These are phyloP conservation scores for Yarrowia sp. DNA, from an alignment of 805 yeast species.

Conservation along the genomic window DNA sequence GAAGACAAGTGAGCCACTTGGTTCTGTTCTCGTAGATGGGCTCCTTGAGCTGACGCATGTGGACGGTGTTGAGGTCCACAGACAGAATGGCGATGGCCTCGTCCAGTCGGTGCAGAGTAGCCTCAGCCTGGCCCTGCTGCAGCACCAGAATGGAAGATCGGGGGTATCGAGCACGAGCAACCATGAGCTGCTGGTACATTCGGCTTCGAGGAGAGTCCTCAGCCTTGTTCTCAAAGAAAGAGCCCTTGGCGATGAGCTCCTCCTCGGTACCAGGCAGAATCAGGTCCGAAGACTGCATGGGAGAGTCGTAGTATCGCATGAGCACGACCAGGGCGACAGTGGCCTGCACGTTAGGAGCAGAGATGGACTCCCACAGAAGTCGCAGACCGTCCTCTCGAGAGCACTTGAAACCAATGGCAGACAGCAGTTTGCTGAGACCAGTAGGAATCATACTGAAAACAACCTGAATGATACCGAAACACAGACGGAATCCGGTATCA, in stretches of 20 bases:
- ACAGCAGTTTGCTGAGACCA: slow-evolving; percentile 79
- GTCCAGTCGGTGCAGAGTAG: slow-evolving; percentile 61
- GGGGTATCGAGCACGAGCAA: slow-evolving; percentile 74
- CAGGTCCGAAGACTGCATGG: slow-evolving; percentile 87
- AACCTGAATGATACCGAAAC: slow-evolving; percentile 89
- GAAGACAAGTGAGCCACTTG: slow-evolving; percentile 68
- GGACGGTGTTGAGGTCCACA: slow-evolving; percentile 50
- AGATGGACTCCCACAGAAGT: slow-evolving; percentile 85
- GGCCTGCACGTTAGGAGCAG: slow-evolving; percentile 85
- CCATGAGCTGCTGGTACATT: slow-evolving; percentile 45
- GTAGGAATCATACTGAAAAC: slow-evolving; percentile 94
- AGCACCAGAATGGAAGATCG: slow-evolving; percentile 86
- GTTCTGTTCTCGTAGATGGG: slow-evolving; percentile 79
- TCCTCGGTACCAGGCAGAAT: slow-evolving; percentile 44
- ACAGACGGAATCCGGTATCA: slow-evolving; percentile 82
- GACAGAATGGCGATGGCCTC: slow-evolving; percentile 66
- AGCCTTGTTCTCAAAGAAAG: not conserved
- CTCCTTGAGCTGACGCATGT: slow-evolving; percentile 90
- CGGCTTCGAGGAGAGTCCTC: slow-evolving; percentile 23
- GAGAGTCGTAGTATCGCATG: slow-evolving; percentile 90
- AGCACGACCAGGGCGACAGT: slow-evolving; percentile 83
- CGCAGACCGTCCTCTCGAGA: slow-evolving; percentile 80
- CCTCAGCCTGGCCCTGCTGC: slow-evolving; percentile 79
- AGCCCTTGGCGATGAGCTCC: slow-evolving; percentile 30
- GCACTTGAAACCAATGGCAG: slow-evolving; percentile 90